Evolutionary conservation across 352 stramenopile species (phyloP), one percentile per base, ranked within the genome.

Genomic region (Blastocystis sp.): DNA sequence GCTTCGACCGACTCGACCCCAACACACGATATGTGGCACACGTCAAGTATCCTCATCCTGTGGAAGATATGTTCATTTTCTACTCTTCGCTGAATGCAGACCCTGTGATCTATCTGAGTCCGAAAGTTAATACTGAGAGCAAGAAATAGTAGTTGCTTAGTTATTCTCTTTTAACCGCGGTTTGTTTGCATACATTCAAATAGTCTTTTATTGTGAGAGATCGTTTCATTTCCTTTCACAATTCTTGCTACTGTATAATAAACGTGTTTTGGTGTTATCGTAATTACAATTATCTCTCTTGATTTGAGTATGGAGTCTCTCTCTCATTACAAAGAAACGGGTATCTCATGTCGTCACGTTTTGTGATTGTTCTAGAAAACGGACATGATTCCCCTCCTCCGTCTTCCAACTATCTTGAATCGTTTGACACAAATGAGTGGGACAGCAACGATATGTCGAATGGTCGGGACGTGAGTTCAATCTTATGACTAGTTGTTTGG

Each of bases 41-140:
- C n/a, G 50, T 84, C 20, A 64, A 39, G 13, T 84, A 54, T 64
- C 73, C 73, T 9, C 73, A 84, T 47, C 73, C 73, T 50, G 73
- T 84, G 18, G 73, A 84, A 29, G 73, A 84, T 45, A 84, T 84
- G 73, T 84, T 68, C 29, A 11, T 84, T n/a, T 84, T 84, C 43
- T 84, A 84, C 41, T 20, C 29, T 3, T 66, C 43, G 5, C 26
- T 84, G 50, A 84, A 84, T 84, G 47, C 73, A 4, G 73, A 84
- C 34, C 73, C 73, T 5, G 9, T 84, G 18, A 66, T 84, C 8
- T 84, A 84, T 68, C 55, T 84, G 23, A 15, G 53, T 69, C 73
- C 73, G 6, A 84, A 84, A 37, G 68, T 84, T 45, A 9, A 66
- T 37, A 18, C 62, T 20, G 62, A 18, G 26, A 13, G 7, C 15